Evolutionary conservation across 305 asterid species (phyloP), one percentile per base, ranked within the genome.

Genomic region (Vinca major): DNA sequence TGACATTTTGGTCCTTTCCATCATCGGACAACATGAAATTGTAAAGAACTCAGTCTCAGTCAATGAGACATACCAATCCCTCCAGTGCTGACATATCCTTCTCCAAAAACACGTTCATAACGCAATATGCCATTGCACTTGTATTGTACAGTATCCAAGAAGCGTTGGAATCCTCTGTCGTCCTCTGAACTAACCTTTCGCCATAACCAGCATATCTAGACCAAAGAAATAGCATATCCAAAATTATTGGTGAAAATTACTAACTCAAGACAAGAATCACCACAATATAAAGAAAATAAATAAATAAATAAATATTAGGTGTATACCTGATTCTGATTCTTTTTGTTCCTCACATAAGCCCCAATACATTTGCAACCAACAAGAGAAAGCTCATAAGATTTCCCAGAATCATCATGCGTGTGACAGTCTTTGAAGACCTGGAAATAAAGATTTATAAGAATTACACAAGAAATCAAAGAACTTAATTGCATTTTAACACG

Each of bases 1-100:
- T 41, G 7, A 3, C 8, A 57, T 44, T 6, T 58, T 11, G 7
- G 50, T 36, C 43, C 57, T 63, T 11, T 44, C 3, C 13, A 58
- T 12, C 16, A 12, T 17, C 16, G 19, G 10, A 54, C 33, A 26
- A 26, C 60, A 65, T 56, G 66, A 36, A 65, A 60, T 11, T 44
- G 53, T 37, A 52, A 49, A 70, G 50, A 33, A 5, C 33, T 37
- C 26, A 39, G 21, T 14, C 50, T 37, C 56, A 63, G 70, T 17
- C 36, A 47, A 51, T 33, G 5, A 70, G 56, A 73, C 74, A 17
- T 83, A 93, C 99, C 99, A 66, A 86, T 69, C 67, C 99, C 99
- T 77, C 99, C 99, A 0, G 99, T 94, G 91, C 97, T 91, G 65
- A 94, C 99, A 83, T 54, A 94, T 70, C 99, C 99, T 62, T 72